Conservation (phyloP, 2,329 filamentous ascomycete species). For the Phialocephala subalpina region DNA sequence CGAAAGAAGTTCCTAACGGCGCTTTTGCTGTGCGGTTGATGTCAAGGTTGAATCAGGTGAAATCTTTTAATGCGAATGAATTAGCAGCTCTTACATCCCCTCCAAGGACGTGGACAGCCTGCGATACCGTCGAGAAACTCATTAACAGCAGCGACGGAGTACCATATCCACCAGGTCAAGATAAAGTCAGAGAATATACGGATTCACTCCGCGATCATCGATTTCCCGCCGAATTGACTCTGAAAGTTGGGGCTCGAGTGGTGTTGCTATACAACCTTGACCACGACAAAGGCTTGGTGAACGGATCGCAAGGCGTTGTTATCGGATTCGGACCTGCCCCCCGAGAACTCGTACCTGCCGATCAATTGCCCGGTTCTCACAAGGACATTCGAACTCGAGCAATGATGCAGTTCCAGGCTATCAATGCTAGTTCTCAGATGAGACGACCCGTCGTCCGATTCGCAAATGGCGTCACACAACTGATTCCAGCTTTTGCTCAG, state of each 20-base stretch:
- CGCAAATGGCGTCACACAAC: constrained; percentile 23
- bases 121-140: constrained; percentile 10
- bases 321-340: constrained; percentile 31
- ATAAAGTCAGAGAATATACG: background rate
- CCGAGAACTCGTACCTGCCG: background rate
- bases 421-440: constrained; percentile 11
- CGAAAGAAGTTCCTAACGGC: background rate
- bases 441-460: constrained; percentile 34
- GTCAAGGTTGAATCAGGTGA: constrained; percentile 4
- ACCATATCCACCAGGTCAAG: background rate
- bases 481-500: constrained; percentile 26
- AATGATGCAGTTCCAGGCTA: background rate
- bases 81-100: background rate
- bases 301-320: constrained; percentile 40
- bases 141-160: background rate
- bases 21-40: constrained; percentile 13
- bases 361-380: background rate
- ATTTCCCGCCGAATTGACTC: constrained; percentile 26
- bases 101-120: background rate
- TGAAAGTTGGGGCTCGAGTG: constrained; percentile 41
- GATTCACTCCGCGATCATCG: constrained; percentile 31
- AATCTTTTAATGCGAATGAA: constrained; percentile 1
- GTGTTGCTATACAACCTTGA: constrained; percentile 38
- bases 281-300: constrained; percentile 34
- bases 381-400: background rate